Conservation (phyloP, 768 basidiomycete species). For the Boletus rubescentipes region DNA sequence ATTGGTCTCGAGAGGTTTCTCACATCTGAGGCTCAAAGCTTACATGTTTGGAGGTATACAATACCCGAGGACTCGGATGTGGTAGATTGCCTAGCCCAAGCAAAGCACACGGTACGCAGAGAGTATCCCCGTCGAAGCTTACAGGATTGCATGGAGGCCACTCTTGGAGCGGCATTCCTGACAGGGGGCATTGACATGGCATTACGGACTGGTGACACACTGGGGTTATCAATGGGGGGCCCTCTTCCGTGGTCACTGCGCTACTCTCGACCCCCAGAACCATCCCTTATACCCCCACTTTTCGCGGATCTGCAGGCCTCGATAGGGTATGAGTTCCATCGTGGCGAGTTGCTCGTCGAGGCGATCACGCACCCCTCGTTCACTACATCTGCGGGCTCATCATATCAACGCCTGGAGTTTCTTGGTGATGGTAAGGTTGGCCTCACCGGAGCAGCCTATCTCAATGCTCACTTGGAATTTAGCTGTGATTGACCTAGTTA, state of each 20-base stretch:
- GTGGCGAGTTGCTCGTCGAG: conserved; percentile 63
- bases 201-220: conserved; percentile 56
- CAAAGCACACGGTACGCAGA: conserved; percentile 37
- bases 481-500: conserved; percentile 73
- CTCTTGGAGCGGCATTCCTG: conserved; percentile 73
- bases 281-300: conserved; percentile 41
- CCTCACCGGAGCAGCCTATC: not conserved
- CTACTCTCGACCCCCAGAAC: conserved; percentile 37
- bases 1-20: conserved; percentile 63
- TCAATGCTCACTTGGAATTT: conserved; percentile 10
- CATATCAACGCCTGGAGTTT: conserved; percentile 87
- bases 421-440: conserved; percentile 75
- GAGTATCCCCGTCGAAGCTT: conserved; percentile 66
- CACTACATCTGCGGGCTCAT: conserved; percentile 47
- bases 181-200: conserved; percentile 72
- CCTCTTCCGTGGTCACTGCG: conserved; percentile 64
- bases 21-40: conserved; percentile 54
- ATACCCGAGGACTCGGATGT: conserved; percentile 39
- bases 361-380: conserved; percentile 89
- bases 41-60: conserved; percentile 59
- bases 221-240: conserved; percentile 77
- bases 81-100: conserved; percentile 29
- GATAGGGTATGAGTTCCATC: conserved; percentile 70
- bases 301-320: conserved; percentile 57
- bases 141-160: conserved; percentile 88